Base-by-base conservation (phyloP, 192 early-diverging fungal genomes). In the Paraglomus occultum region DNA sequence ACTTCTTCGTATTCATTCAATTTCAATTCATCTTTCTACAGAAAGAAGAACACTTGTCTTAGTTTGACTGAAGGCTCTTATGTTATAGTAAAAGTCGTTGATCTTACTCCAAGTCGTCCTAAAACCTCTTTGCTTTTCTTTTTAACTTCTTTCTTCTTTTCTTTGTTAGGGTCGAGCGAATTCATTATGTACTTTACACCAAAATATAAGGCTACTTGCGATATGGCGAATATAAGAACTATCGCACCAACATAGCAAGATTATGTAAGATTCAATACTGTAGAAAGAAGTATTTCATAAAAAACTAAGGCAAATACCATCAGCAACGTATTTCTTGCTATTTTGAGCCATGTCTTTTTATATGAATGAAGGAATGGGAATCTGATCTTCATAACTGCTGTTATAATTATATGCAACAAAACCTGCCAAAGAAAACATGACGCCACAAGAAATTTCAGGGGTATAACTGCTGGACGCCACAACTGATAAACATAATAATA, bases 1-100 rank as follows among this genome's bases (percentile, higher is more conserved):
- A 94, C 87, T 73, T 90, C 86, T 78, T 99, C 97, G 76, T 98
- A 90, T 73, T 95, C 95, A 57, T 84, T 93, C 64, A 98, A 76
- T 71, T 93, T 88, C 59, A 97, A 63, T 72, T 90, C 82, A 53
- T 83, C 83, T n/a, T 76, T 62, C 79, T 84, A 64, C 14, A 11
- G 44, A 20, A 49, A 46, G 10, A 53, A 66, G 38, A 48, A 14
- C 12, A 63, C 54, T 31, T 31, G 31, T 31, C 31, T 31, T 31
- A 31, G 31, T 31, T n/a, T 17, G 51, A 51, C 9, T 49, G 64
- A 12, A 10, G 17, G 31, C 38, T 38, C 38, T 40, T 51, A 20
- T 12, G 23, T 51, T 9, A 51, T 49, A 78, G 39, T 23, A 76
- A 55, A 43, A 50, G 44, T 11, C 31, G 51, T 22, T 15, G 0